A percentile compares a stretch with the other conserved stretches of the same genome.
Evolutionary conservation across 306 rosid genomes (phyloP).

Genomic region (Ammopiptanthus mongolicus): DNA sequence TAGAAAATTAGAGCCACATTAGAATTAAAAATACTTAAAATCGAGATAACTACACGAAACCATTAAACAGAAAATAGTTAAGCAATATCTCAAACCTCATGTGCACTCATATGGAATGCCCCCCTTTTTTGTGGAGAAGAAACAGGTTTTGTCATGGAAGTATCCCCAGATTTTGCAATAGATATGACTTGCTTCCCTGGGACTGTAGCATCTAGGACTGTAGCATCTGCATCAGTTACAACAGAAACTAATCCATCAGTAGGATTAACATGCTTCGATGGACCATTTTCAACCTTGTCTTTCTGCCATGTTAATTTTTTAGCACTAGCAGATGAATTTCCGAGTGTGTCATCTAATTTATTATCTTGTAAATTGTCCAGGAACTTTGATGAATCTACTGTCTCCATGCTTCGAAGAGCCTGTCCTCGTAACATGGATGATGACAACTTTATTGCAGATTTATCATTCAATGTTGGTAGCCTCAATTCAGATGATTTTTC

Average conservation of each 20-base stretch:
- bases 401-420: constrained; percentile 84
- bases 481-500: constrained; percentile 54
- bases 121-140: constrained; percentile 40
- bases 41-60: background rate
- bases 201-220: constrained; percentile 18
- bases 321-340: constrained; percentile 28
- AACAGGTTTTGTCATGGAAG: constrained; percentile 28
- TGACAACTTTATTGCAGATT: constrained; percentile 62
- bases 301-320: constrained; percentile 31
- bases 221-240: constrained; percentile 30
- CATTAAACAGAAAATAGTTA: background rate
- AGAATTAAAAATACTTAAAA: background rate
- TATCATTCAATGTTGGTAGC: constrained; percentile 33
- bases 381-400: constrained; percentile 64
- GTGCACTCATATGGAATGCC: constrained; percentile 86
- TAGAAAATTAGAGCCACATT: background rate
- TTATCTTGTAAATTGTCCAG: constrained; percentile 31
- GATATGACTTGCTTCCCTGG: constrained; percentile 28
- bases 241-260: constrained; percentile 20
- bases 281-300: constrained; percentile 46
- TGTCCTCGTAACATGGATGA: constrained; percentile 76
- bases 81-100: constrained; percentile 58
- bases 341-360: constrained; percentile 14
- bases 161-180: constrained; percentile 27
- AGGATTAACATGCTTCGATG: constrained; percentile 27